Conservation (phyloP, 2,329 filamentous ascomycete genomes). For the Colletotrichum navitas region DNA sequence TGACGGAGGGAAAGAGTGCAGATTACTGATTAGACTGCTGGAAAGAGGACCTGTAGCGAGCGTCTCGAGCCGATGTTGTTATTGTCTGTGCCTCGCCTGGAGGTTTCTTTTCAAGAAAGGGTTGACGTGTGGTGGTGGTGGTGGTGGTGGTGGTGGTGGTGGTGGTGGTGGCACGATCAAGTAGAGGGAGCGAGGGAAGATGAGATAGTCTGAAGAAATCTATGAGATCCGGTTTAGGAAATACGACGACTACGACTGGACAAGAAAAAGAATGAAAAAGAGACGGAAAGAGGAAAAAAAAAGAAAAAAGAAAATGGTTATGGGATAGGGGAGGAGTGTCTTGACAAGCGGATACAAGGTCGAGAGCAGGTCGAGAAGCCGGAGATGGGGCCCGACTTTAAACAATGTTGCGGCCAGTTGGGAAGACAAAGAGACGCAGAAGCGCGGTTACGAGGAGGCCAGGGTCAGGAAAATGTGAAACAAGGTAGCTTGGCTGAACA, state of each 20-base stretch:
- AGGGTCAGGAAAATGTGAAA: conserved; percentile 44
- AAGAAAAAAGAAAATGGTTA: conserved; percentile 44
- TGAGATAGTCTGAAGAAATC: conserved; percentile 24
- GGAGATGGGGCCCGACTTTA: conserved; percentile 44
- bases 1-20: conserved; percentile 33
- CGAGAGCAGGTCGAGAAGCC: conserved; percentile 34
- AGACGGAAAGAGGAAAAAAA: conserved; percentile 46
- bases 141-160: conserved; percentile 8
- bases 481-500: conserved; percentile 45
- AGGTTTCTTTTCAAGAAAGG: conserved; percentile 28
- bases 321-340: conserved; percentile 43
- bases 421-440: conserved; percentile 44
- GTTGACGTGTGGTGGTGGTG: background rate
- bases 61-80: conserved; percentile 23
- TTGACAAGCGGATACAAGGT: conserved; percentile 43
- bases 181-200: conserved; percentile 31
- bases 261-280: conserved; percentile 46
- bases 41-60: conserved; percentile 20
- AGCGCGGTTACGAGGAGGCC: conserved; percentile 44
- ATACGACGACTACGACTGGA: conserved; percentile 32
- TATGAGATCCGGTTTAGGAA: conserved; percentile 40
- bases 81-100: conserved; percentile 39
- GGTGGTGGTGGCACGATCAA: conserved; percentile 1
- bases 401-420: conserved; percentile 30
- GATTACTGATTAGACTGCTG: conserved; percentile 42